A percentile compares a stretch with the other conserved stretches of the same genome.
These are phyloP conservation scores for Elsinoe ampelina DNA, from an alignment of 2,329 filamentous ascomycete species.

Conservation along the genomic window DNA sequence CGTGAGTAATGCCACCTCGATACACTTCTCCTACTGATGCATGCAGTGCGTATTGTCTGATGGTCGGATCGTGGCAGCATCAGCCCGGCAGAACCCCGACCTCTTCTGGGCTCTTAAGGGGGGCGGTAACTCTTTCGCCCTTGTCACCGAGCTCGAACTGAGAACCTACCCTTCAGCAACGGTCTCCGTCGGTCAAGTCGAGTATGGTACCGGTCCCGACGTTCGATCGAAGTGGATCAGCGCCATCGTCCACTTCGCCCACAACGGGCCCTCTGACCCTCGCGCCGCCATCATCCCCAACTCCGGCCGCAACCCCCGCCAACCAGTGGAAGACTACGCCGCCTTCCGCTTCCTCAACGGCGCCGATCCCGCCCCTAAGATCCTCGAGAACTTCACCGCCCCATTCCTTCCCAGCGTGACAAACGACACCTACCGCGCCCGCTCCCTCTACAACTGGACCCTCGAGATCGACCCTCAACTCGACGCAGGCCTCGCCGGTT, in stretches of 20 bases:
- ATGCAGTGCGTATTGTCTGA: neutral
- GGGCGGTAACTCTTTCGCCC: slow-evolving; percentile 21
- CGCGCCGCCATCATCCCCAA: slow-evolving; percentile 16
- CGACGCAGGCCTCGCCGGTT: slow-evolving; percentile 15
- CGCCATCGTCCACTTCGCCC: slow-evolving; percentile 15
- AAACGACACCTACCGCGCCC: slow-evolving; percentile 15
- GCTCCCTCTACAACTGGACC: slow-evolving; percentile 15
- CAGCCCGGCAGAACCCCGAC: slow-evolving; percentile 18
- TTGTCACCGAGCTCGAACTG: slow-evolving; percentile 22
- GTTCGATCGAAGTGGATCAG: slow-evolving; percentile 18
- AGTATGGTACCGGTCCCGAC: slow-evolving; percentile 12
- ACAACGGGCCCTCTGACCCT: slow-evolving; percentile 15
- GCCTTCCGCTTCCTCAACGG: neutral
- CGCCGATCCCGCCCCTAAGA: neutral
- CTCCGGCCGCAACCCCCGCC: slow-evolving; percentile 12
- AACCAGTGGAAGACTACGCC: neutral
- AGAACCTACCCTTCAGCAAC: slow-evolving; percentile 20
- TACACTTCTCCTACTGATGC: neutral
- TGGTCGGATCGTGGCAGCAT: slow-evolving; percentile 2
- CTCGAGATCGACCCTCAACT: neutral
- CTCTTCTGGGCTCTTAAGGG: slow-evolving; percentile 24
- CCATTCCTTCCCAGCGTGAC: slow-evolving; percentile 18
- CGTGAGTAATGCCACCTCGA: neutral
- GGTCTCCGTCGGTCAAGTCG: neutral
- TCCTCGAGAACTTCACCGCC: slow-evolving; percentile 20